A percentile compares a stretch with the other conserved stretches of the same genome.
Conservation (phyloP, 2,329 filamentous ascomycete genomes). For the Stachybotrys chlorohalonatus region DNA sequence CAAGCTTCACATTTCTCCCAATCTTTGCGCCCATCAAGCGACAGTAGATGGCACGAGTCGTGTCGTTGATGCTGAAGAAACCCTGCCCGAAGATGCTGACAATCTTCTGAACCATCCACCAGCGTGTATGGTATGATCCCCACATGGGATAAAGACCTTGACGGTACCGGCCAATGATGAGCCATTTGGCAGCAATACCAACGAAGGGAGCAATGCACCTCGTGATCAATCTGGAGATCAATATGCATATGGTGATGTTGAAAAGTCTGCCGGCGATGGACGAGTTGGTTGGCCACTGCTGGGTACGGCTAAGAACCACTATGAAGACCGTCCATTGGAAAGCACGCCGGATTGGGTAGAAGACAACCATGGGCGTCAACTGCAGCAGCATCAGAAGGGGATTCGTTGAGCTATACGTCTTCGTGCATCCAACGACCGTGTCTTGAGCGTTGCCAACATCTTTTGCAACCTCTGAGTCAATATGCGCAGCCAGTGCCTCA, state of each 20-base stretch:
- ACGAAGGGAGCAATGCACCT: conserved; percentile 31
- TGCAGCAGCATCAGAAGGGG: conserved; percentile 39
- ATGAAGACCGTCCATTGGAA: conserved; percentile 45
- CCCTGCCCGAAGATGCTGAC: conserved; percentile 39
- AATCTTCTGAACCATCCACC: conserved; percentile 50
- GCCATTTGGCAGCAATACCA: conserved; percentile 45
- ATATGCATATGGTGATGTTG: conserved; percentile 35
- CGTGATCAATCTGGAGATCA: conserved; percentile 29
- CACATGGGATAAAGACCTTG: conserved; percentile 51
- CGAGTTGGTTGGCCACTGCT: conserved; percentile 27
- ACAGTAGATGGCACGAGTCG: conserved; percentile 33
- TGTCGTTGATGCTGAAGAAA: conserved; percentile 30
- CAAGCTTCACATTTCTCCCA: conserved; percentile 39
- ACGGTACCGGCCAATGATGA: conserved; percentile 41
- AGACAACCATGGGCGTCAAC: conserved; percentile 36
- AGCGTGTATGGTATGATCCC: conserved; percentile 47
- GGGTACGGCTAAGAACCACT: conserved; percentile 31
- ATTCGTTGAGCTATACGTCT: conserved; percentile 39
- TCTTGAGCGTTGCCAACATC: conserved; percentile 1
- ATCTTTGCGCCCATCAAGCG: conserved; percentile 44
- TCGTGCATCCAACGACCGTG: conserved; percentile 22
- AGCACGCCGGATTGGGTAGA: conserved; percentile 42
- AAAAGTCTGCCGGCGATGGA: conserved; percentile 35
- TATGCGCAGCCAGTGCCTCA: conserved; percentile 24
- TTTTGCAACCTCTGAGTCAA: conserved; percentile 20